A percentile compares a stretch with the other conserved stretches of the same genome.
Conservation (phyloP, 1,139 yeast species). For the Saccharomyces pastorianus region DNA sequence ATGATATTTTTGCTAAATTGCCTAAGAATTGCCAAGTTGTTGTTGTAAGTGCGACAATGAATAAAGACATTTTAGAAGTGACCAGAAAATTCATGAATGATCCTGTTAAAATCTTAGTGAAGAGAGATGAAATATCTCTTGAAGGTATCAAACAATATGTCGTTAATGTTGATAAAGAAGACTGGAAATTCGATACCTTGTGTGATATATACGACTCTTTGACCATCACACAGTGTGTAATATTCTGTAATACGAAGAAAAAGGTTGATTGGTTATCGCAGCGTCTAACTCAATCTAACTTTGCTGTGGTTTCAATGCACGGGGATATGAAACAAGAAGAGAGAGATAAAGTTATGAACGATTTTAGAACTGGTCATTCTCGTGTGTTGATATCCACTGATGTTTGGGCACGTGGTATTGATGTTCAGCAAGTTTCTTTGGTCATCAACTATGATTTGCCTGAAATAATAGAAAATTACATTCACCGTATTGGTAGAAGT, state of each 20-base stretch:
- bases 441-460: slow-evolving; percentile 93
- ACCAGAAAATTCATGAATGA: slow-evolving; percentile 82
- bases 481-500: slow-evolving; percentile 90
- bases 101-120: slow-evolving; percentile 84
- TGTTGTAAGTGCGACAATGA: slow-evolving; percentile 88
- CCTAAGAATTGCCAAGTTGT: slow-evolving; percentile 86
- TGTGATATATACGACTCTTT: slow-evolving; percentile 92
- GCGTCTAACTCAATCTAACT: slow-evolving; percentile 68
- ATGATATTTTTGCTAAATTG: slow-evolving; percentile 73
- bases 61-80: slow-evolving; percentile 76
- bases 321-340: slow-evolving; percentile 96
- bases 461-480: slow-evolving; percentile 73
- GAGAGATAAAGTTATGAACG: slow-evolving; percentile 82
- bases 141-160: slow-evolving; percentile 87
- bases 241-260: slow-evolving; percentile 85
- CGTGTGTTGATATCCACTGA: slow-evolving; percentile 90
- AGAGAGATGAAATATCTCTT: slow-evolving; percentile 78
- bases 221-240: slow-evolving; percentile 94
- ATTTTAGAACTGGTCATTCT: slow-evolving; percentile 67
- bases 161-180: slow-evolving; percentile 82
- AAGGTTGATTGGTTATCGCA: slow-evolving; percentile 87
- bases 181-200: slow-evolving; percentile 90
- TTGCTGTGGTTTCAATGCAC: slow-evolving; percentile 90
- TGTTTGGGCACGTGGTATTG: slow-evolving; percentile 97
- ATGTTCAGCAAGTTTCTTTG: slow-evolving; percentile 92